Base-by-base conservation (phyloP, 208 protist genomes). In the Trypanosoma platydactyli region DNA sequence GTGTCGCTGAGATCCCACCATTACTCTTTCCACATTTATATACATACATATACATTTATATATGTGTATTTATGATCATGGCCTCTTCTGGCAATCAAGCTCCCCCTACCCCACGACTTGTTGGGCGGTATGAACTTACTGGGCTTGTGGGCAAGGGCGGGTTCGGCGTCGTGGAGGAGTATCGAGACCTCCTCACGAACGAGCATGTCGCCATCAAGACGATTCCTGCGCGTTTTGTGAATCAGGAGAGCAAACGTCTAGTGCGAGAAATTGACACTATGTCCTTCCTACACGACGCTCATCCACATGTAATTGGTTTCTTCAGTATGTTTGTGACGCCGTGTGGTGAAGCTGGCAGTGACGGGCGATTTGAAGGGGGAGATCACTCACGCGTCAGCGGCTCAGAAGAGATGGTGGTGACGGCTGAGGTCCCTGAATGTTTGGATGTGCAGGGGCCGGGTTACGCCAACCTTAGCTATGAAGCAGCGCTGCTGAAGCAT, bases 81-180 rank as follows among this genome's bases (percentile, higher is more conserved):
- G n/a, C n/a, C n/a, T n/a, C n/a, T n/a, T n/a, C n/a, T n/a, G n/a
- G n/a, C n/a, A n/a, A n/a, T n/a, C n/a, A n/a, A n/a, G n/a, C n/a
- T n/a, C n/a, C n/a, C n/a, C 33, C 50, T 15, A 38, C n/a, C n/a
- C 53, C 50, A 29, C 46, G 55, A 7, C 67, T 95, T n/a, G 83
- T 81, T 15, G 86, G 89, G 11, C 86, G 89, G 20, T 95, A 95
- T 69, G 63, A 82, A 27, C 75, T 78, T 3, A 55, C 81, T 48
- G 62, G 74, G 58, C 55, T 83, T 55, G 86, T 96, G 51, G 93
- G 93, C 53, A 83, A 97, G 56, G 98, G 98, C 25, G 98, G 97
- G 22, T 99, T 99, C 62, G 98, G 98, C 48, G 89, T 98, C 27
- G 98, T 99, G 20, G 97, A 98, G 73, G 96, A 98, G 75, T 98